Percentiles rank a stretch among this genome's conserved stretches.
Conservation (phyloP, 257 asterid genomes). For the Gentiana straminea region DNA sequence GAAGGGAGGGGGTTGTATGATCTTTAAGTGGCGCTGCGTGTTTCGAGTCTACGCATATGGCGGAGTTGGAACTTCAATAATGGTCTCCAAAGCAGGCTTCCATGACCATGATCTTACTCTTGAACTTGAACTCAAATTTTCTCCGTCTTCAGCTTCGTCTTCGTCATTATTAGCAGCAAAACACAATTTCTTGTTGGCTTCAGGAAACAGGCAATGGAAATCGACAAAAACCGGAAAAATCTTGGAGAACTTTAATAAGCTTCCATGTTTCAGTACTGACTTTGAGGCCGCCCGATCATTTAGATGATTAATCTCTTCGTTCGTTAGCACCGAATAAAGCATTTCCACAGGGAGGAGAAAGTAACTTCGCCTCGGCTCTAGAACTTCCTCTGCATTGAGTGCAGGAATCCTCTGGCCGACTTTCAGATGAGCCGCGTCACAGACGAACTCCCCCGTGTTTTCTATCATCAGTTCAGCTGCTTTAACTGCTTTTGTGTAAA, state of each 20-base stretch:
- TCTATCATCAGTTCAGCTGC: conserved; percentile 61
- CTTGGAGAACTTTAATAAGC: conserved; percentile 26
- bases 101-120: conserved; percentile 63
- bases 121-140: conserved; percentile 33
- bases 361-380: conserved; percentile 34
- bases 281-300: conserved; percentile 21
- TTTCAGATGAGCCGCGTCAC: conserved; percentile 29
- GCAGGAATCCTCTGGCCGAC: conserved; percentile 52
- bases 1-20: no score
- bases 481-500: conserved; percentile 29
- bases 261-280: conserved; percentile 24
- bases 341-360: conserved; percentile 60
- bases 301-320: conserved; percentile 35
- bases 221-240: conserved; percentile 39
- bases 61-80: conserved; percentile 57
- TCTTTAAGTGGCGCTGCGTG: no score
- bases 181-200: conserved; percentile 13
- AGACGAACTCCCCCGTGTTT: conserved; percentile 49
- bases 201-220: conserved; percentile 38
- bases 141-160: conserved; percentile 5
- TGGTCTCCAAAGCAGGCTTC: conserved; percentile 72
- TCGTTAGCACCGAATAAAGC: conserved; percentile 58
- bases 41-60: conserved; percentile 12
- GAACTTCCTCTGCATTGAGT: conserved; percentile 46
- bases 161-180: background rate